Conservation (phyloP, 805 yeast species). For the Kodamaea sagamina region DNA sequence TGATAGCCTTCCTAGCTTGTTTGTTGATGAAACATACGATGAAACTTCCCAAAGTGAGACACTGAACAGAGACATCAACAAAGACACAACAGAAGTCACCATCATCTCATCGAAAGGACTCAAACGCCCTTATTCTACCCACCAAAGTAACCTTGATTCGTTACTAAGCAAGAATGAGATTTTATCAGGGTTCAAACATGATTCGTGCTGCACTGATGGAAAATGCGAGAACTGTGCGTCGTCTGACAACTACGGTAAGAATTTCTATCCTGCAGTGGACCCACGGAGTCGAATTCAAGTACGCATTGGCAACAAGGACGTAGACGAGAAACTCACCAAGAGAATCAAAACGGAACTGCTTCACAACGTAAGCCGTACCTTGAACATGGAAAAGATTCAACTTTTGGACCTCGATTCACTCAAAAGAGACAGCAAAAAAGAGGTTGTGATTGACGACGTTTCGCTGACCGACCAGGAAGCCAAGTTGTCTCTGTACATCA, state of each 20-base stretch:
- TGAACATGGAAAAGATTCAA: background rate
- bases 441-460: slow-evolving; percentile 8
- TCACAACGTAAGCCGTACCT: slow-evolving; percentile 4
- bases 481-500: slow-evolving; percentile 52
- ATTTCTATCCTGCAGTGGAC: slow-evolving; percentile 12
- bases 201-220: background rate
- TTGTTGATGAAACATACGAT: background rate
- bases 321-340: slow-evolving; percentile 7
- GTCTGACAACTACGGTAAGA: slow-evolving; percentile 13
- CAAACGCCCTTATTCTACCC: background rate
- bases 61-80: background rate
- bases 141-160: background rate
- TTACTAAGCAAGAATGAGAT: background rate
- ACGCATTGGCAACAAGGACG: slow-evolving; percentile 8
- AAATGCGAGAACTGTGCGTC: background rate
- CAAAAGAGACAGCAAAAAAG: background rate
- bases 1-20: background rate
- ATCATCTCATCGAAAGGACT: background rate
- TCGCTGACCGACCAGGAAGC: slow-evolving; percentile 52
- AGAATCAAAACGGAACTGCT: slow-evolving; percentile 7
- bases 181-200: slow-evolving; percentile 3
- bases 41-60: background rate
- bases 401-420: background rate
- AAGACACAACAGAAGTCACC: background rate
- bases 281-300: slow-evolving; percentile 2